Evolutionary conservation across 2,329 filamentous ascomycete genomes (phyloP), one percentile per base, ranked within the genome.

Genomic region (Lecanoromycetidae sp.): DNA sequence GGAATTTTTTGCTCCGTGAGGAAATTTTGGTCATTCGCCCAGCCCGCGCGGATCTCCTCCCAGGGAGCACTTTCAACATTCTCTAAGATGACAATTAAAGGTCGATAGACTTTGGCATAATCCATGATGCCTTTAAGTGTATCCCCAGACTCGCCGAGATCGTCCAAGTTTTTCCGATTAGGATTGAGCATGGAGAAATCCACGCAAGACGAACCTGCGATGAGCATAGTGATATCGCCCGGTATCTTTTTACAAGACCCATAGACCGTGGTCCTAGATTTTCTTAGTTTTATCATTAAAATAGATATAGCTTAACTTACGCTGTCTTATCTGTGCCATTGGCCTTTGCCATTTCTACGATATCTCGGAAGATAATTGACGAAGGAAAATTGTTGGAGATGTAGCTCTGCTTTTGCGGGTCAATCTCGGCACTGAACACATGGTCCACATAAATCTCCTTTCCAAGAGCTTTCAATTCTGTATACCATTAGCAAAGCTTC

Each of bases 111-210:
- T 17, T 66, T 61, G 0, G 71, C 70, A 54, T 84, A 85, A 0
- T 63, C 57, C 5, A 79, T 57, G n/a, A 84, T 71, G 0, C 74
- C 76, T 32, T 69, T 66, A 58, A 83, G 83, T 0, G 83, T 87
- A 29, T 75, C 69, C 0, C 71, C 73, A 0, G 82, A 84, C 55
- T 86, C 77, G 2, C 81, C 81, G 12, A 71, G 64, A 6, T 74
- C 67, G 1, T 70, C 63, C 0, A 80, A 59, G 0, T 62, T 61
- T 48, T 77, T 77, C 13, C 66, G 65, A 4, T 67, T 60, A 41
- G 66, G 74, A 59, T 87, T 90, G 26, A 87, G 61, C 0, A 54
- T 57, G 0, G 84, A 88, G 53, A 82, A 84, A 56, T 88, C 84
- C 2, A 85, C 81, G 54, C 84, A 91, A 0, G 82, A 80, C 23